phyloP scores from a whole-genome alignment of 306 rosid genomes.

The Inga laurina region DNA sequence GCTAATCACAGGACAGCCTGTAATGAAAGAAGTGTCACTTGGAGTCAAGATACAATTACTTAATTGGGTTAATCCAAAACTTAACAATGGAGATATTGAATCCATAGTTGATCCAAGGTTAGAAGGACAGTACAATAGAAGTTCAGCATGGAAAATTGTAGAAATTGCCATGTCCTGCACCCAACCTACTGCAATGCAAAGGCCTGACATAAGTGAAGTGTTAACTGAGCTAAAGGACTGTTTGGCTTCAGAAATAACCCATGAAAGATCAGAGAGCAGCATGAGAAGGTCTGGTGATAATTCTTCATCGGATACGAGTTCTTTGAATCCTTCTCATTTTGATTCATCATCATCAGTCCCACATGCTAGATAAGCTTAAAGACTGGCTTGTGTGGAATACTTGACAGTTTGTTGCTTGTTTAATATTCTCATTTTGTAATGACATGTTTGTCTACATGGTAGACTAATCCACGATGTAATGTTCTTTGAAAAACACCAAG shows the following conservation, averaged over 20 bases:
- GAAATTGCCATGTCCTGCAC: constrained; percentile 27
- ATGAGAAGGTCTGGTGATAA: not conserved
- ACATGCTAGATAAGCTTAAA: not conserved
- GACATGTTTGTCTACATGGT: no score
- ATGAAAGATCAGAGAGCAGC: not conserved
- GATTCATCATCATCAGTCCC: not conserved
- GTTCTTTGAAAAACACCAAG: no score
- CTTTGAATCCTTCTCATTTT: not conserved
- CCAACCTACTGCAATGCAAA: not conserved
- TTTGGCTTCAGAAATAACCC: not conserved
- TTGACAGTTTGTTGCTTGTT: no score
- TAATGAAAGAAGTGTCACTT: not conserved
- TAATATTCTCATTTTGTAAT: no score
- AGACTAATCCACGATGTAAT: no score
- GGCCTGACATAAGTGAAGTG: not conserved
- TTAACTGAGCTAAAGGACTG: not conserved
- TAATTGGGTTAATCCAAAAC: constrained; percentile 27
- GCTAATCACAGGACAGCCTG: constrained; percentile 31
- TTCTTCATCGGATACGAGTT: not conserved
- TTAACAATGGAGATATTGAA: constrained; percentile 31
- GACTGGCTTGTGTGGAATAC: not conserved
- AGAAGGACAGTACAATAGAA: constrained; percentile 23
- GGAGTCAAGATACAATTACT: constrained; percentile 28
- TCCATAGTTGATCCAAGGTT: constrained; percentile 35
- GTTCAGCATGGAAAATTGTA: constrained; percentile 32